These are phyloP conservation scores for Penicillium subrubescens DNA, from an alignment of 495 filamentous ascomycete genomes.

Conservation along the genomic window DNA sequence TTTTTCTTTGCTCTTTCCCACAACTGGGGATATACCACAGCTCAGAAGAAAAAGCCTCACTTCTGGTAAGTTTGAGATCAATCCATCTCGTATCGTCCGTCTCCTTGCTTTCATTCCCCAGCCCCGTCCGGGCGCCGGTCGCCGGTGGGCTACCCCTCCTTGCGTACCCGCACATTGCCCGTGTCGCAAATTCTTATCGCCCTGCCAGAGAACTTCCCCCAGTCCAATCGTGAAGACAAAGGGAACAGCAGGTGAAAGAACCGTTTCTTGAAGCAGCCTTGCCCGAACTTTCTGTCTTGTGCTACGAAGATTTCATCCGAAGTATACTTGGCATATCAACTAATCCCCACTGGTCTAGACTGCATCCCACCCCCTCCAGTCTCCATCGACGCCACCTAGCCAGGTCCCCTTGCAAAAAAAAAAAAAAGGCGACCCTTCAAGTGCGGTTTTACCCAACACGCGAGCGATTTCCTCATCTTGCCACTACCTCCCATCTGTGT, in stretches of 20 bases:
- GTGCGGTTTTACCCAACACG: slow-evolving; percentile 7
- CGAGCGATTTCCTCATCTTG: background rate
- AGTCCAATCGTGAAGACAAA: background rate
- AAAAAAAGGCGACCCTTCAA: slow-evolving; percentile 12
- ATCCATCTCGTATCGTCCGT: background rate
- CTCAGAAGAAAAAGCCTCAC: background rate
- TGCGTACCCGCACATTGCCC: slow-evolving; percentile 17
- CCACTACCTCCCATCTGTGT: slow-evolving; percentile 3
- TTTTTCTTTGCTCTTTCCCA: background rate
- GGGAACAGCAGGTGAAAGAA: background rate
- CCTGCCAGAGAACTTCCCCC: background rate
- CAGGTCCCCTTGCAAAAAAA: slow-evolving; percentile 19
- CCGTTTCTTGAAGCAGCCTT: background rate
- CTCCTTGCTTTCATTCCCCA: slow-evolving; percentile 1
- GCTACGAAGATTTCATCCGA: background rate
- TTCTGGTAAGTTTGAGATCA: background rate
- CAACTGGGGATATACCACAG: background rate
- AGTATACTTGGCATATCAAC: slow-evolving; percentile 20
- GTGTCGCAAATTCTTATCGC: slow-evolving; percentile 27
- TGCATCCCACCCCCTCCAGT: slow-evolving; percentile 16
- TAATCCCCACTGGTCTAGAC: slow-evolving; percentile 34
- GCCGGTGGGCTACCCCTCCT: slow-evolving; percentile 20
- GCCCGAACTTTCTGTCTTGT: background rate
- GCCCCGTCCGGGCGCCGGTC: background rate
- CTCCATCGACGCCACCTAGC: slow-evolving; percentile 27